phyloP scores from a whole-genome alignment of 2,329 filamentous ascomycete genomes.

The Calonectria hawksworthii region DNA sequence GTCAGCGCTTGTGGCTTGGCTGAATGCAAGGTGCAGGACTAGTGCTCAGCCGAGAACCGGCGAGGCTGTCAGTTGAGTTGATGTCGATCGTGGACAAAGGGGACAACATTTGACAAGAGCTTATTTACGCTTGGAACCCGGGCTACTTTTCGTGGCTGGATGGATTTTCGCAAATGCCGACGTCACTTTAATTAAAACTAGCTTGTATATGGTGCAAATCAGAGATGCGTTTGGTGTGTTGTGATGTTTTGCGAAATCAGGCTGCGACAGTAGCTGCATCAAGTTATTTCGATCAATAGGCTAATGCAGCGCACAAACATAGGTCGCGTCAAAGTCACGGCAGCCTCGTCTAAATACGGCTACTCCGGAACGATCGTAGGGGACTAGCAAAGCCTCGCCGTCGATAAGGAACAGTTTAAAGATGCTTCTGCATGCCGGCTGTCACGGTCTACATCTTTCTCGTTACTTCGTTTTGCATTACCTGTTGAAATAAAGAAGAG shows the following conservation, averaged over 20 bases:
- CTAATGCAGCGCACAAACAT: slow-evolving; percentile 1
- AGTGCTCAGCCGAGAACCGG: background rate
- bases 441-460: too few species aligned
- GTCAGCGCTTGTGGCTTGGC: background rate
- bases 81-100: background rate
- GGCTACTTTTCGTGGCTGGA: background rate
- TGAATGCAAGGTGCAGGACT: background rate
- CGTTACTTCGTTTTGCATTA: background rate
- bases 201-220: background rate
- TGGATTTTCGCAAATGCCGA: background rate
- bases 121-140: background rate
- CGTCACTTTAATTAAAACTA: background rate
- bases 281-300: background rate
- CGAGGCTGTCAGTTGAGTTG: background rate
- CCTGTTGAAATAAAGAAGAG: background rate
- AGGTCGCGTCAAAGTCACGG: background rate
- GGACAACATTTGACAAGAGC: background rate
- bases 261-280: background rate
- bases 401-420: background rate
- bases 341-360: background rate
- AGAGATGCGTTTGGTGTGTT: background rate
- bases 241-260: background rate
- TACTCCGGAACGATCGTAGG: background rate
- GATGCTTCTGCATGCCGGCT: background rate
- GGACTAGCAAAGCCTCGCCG: background rate